Evolutionary conservation across 495 filamentous ascomycete genomes (phyloP), one percentile per base, ranked within the genome.

Genomic region (Neurospora tetraspora): DNA sequence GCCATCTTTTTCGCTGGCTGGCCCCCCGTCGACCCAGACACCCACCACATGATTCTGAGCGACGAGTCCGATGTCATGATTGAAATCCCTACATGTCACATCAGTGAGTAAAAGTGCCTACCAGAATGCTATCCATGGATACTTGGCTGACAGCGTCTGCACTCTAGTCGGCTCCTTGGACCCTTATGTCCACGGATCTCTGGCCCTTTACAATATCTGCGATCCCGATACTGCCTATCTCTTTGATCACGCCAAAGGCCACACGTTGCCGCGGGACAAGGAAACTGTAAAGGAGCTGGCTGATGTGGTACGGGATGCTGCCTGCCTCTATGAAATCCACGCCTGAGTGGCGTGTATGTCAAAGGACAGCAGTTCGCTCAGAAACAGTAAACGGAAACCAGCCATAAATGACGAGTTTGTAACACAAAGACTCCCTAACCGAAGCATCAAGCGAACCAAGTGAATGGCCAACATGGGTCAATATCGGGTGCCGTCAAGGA

Each of bases 181-280:
- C 74, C 86, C 87, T 0, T 89, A 88, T 61, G 80, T 89, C 5
- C 82, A 87, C 69, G 86, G 84, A 0, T 84, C 85, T 5, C 79
- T 90, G 80, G 86, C 86, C 31, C 83, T 90, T 8, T 89, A 87
- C 78, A 89, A 89, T 69, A 78, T 88, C 8, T 90, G 88, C 74
- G 85, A 89, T 42, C 83, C 83, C 0, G 87, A 89, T 43, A 85
- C 76, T 1, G 86, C 88, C 1, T 83, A 85, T 73, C 79, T 89
- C 4, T 89, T 89, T 71, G 88, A 90, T 70, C 87, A 89, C 71
- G 88, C 85, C 6, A 86, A 86, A 69, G 88, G 88, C 0, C 87
- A 89, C 79, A 85, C 84, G 4, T 78, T 88, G 14, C 87, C 87
- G 0, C 81, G 88, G 71, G 84, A 85, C 53, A 82, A 83, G 70